phyloP scores from a whole-genome alignment of 352 stramenopile genomes.

The Phytophthora sojae region DNA sequence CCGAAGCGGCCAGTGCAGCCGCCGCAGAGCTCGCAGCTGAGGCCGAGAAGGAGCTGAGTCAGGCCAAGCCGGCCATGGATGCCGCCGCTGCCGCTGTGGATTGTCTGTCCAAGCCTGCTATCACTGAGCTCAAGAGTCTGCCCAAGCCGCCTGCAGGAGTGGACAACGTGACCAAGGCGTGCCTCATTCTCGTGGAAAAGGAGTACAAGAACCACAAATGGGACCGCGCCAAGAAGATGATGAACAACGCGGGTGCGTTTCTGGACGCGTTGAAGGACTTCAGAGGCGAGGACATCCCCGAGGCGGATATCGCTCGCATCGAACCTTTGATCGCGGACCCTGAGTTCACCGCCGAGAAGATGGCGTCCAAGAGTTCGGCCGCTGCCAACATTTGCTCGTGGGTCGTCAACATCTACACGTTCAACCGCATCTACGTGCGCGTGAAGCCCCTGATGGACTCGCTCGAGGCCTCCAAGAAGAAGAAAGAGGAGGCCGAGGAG shows the following conservation, averaged over 20 bases:
- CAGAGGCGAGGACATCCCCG: conserved; percentile 94
- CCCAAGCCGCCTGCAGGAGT: conserved; percentile 95
- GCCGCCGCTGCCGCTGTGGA: conserved; percentile 95
- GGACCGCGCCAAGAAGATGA: conserved; percentile 99
- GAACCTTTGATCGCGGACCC: conserved; percentile 93
- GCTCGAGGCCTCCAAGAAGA: conserved; percentile 94
- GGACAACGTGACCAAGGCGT: conserved; percentile 96
- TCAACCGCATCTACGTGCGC: conserved; percentile 99
- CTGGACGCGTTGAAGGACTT: conserved; percentile 94
- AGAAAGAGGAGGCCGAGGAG: conserved; percentile 93
- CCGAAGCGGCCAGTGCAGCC: conserved; percentile 91
- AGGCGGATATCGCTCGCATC: conserved; percentile 93
- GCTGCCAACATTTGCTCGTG: conserved; percentile 97
- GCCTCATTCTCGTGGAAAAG: conserved; percentile 97
- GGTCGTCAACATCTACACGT: conserved; percentile 98
- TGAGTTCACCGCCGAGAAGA: conserved; percentile 96
- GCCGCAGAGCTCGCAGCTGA: conserved; percentile 94
- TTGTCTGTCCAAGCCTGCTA: conserved; percentile 96
- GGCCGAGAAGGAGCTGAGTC: conserved; percentile 95
- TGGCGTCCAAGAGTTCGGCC: conserved; percentile 96
- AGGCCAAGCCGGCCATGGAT: conserved; percentile 98
- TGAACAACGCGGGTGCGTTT: conserved; percentile 98
- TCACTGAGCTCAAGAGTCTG: conserved; percentile 98
- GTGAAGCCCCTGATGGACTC: conserved; percentile 99
- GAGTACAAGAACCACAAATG: conserved; percentile 99